These are phyloP conservation scores for Gillenia trifoliata DNA, from an alignment of 306 rosid species.

Conservation along the genomic window DNA sequence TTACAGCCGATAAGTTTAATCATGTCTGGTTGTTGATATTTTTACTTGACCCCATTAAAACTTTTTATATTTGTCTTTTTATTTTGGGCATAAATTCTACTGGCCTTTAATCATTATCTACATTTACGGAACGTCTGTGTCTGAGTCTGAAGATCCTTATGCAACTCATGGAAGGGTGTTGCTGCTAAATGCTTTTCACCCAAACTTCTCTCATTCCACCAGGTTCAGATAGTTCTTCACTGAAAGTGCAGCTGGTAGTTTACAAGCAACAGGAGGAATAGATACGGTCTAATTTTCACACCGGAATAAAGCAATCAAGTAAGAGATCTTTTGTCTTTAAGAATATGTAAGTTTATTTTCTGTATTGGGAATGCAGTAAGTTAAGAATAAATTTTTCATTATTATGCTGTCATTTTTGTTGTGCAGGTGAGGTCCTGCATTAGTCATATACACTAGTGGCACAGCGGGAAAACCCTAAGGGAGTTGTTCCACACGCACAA, in stretches of 20 bases:
- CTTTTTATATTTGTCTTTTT: neutral
- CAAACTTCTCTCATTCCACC: slow-evolving; percentile 60
- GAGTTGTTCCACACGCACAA: slow-evolving; percentile 93
- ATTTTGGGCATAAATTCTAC: neutral
- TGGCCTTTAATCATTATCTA: neutral
- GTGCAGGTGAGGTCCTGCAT: slow-evolving; percentile 81
- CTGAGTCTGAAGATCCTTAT: slow-evolving; percentile 79
- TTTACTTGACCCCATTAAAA: neutral
- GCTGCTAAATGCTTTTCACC: slow-evolving; percentile 72
- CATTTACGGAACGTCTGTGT: slow-evolving; percentile 59
- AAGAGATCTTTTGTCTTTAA: slow-evolving; percentile 26
- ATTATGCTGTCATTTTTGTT: slow-evolving; percentile 22
- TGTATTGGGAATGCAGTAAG: slow-evolving; percentile 14
- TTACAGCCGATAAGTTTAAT: no score
- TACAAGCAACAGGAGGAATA: slow-evolving; percentile 33
- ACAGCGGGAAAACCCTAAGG: slow-evolving; percentile 98
- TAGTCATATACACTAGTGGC: slow-evolving; percentile 88
- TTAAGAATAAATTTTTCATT: no score
- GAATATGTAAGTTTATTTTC: neutral
- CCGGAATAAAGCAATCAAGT: slow-evolving; percentile 44
- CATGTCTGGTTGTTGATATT: no score
- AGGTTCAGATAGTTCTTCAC: slow-evolving; percentile 45
- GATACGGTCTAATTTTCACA: slow-evolving; percentile 32
- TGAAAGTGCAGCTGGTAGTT: slow-evolving; percentile 31
- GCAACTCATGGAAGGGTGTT: slow-evolving; percentile 61